phyloP scores from a whole-genome alignment of 306 rosid species.

The Psophocarpus tetragonolobus region DNA sequence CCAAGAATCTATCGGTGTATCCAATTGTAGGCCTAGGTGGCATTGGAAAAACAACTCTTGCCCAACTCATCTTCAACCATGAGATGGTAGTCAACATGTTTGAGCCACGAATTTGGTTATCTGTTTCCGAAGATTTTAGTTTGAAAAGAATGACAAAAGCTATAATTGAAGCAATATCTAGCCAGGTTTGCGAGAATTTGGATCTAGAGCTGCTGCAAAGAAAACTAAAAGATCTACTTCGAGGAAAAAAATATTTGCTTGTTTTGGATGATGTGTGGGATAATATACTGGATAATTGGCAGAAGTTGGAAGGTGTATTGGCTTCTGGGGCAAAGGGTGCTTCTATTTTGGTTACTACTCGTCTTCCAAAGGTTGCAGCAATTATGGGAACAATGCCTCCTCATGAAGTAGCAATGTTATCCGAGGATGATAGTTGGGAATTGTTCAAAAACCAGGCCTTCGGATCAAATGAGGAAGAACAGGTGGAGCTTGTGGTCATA shows the following conservation, averaged over 20 bases:
- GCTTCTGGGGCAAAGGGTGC: neutral
- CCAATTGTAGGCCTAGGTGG: neutral
- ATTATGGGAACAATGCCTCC: neutral
- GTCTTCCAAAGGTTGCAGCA: neutral
- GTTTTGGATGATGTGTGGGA: neutral
- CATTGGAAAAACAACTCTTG: neutral
- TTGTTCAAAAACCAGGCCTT: neutral
- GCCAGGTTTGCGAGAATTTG: neutral
- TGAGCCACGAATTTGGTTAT: neutral
- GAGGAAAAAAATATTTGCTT: neutral
- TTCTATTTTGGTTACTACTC: neutral
- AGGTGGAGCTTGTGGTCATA: neutral
- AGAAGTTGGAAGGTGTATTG: neutral
- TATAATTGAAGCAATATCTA: neutral
- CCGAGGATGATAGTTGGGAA: neutral
- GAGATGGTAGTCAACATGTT: neutral
- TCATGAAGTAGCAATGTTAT: neutral
- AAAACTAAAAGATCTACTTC: neutral
- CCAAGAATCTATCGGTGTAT: neutral
- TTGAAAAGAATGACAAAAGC: neutral
- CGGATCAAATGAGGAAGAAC: neutral
- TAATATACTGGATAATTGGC: neutral
- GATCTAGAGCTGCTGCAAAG: neutral
- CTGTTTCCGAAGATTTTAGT: neutral
- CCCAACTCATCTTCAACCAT: neutral